Evolutionary conservation across 1,284 basidiomycete species (phyloP), one percentile per base, ranked within the genome.

Genomic region (Trametes sp.): DNA sequence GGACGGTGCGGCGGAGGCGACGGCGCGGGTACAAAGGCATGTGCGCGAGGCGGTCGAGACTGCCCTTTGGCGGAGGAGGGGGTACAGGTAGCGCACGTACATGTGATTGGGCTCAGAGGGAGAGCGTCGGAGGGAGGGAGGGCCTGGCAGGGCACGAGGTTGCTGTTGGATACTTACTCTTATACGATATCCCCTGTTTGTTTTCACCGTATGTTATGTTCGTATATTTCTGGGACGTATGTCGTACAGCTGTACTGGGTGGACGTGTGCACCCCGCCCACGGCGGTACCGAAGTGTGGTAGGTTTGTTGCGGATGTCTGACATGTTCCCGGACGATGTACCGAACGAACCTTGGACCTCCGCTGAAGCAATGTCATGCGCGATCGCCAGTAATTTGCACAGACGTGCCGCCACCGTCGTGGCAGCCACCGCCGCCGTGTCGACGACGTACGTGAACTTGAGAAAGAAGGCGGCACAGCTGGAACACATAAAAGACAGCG

Each of bases 41-140:
- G 62, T 59, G 48, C 46, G 52, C n/a, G 55, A 51, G 56, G 56
- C 57, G 53, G 29, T 54, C 36, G 52, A 50, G 23, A 13, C 28
- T 26, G 42, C 24, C 21, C 28, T 61, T 19, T 53, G 52, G 21
- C 54, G 65, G 28, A 33, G 56, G 31, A 52, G 62, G 21, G 55
- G 48, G 35, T 48, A 61, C 26, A 44, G 59, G 58, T 59, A 46
- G 54, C 42, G 36, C 9, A 23, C 23, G 31, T 7, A 51, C 36
- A 24, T 49, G 38, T 44, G 49, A 29, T 2, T 29, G 11, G 19
- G 45, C n/a, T n/a, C n/a, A n/a, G n/a, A n/a, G n/a, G n/a, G 23
- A n/a, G 46, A n/a, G 11, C 19, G 42, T 9, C 5, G 16, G 45
- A 23, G n/a, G 45, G 21, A 23, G 29, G 46, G n/a, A n/a, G n/a